Base-by-base conservation (phyloP, 176 grass and related monocot species). In the Eleusine indica region DNA sequence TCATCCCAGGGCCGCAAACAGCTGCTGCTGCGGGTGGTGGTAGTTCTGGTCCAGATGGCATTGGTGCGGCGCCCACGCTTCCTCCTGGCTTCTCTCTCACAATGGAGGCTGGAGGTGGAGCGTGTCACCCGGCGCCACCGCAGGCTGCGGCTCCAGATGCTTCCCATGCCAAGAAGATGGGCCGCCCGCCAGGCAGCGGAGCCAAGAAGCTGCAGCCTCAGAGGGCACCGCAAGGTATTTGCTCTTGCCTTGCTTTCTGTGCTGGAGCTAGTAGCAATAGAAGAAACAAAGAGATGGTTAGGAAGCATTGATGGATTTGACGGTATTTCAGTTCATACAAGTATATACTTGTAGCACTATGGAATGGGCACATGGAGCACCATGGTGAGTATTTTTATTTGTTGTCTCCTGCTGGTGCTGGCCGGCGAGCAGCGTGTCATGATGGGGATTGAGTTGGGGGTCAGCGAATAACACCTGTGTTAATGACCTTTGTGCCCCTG, bases 191-290 rank as follows among this genome's bases (percentile, higher is more conserved):
- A 28, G 91, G 87, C 47, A 68, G 81, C 35, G n/a, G 60, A 19
- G 89, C 68, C 53, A 87, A 82, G 79, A 82, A 67, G 77, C 83
- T 74, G 73, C 75, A 69, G 77, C 76, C 32, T 39, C 85, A 82
- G 43, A 68, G 53, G 61, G 68, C 82, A 35, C 52, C 85, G 41
- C 53, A 76, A 67, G 87, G 91, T 93, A 87, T 81, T 51, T 54
- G 40, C 25, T 67, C 5, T 51, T 82, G 41, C 6, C 37, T 38
- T 21, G 41, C 48, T 63, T 82, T 35, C 76, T 57, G 47, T 70
- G 5, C 40, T 47, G 5, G 25, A 75, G 51, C 52, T 38, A 71
- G 25, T 57, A 68, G 3, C 29, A 68, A 19, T 61, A 61, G 29
- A 3, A 16, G 7, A 8, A 5, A 43, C 4, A 51, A 51, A 10